Conservation (phyloP, 2,329 filamentous ascomycete species). For the Didymella exigua region DNA sequence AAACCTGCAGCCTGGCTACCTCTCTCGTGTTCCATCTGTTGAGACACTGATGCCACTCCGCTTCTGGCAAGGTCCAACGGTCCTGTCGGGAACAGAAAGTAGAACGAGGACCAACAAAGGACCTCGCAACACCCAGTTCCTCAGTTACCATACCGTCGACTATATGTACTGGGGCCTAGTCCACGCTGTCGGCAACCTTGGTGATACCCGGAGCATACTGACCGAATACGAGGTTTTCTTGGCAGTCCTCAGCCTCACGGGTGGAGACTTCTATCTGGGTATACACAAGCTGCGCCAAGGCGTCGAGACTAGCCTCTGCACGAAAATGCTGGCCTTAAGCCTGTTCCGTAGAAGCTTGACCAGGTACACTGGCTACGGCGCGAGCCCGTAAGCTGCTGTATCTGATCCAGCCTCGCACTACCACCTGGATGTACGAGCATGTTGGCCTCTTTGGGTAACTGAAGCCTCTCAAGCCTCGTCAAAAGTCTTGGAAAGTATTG, state of each 20-base stretch:
- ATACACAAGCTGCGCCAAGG: constrained; percentile 12
- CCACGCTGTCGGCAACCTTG: not conserved
- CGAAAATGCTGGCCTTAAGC: not conserved
- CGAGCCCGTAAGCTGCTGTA: constrained; percentile 2
- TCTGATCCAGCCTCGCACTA: constrained; percentile 5
- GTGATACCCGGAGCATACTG: not conserved
- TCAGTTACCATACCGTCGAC: not conserved
- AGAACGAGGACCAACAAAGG: not conserved
- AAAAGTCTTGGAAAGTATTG: constrained; percentile 37
- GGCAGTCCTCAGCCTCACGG: constrained; percentile 17
- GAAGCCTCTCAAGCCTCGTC: constrained; percentile 12
- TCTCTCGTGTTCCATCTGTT: not conserved
- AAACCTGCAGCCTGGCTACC: not conserved
- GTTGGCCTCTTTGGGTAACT: constrained; percentile 2
- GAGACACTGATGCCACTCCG: not conserved
- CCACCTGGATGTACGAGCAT: not conserved
- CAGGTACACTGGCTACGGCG: not conserved
- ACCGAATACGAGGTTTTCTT: constrained; percentile 5
- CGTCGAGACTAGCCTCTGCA: constrained; percentile 15
- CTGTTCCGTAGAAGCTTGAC: constrained; percentile 7
- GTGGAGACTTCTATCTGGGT: constrained; percentile 1
- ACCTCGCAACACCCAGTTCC: too few relatives aligned
- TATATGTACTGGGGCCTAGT: not conserved
- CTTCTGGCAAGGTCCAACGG: not conserved
- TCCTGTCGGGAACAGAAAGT: not conserved